phyloP scores from a whole-genome alignment of 345 rosid species.

The Melaleuca alternifolia region DNA sequence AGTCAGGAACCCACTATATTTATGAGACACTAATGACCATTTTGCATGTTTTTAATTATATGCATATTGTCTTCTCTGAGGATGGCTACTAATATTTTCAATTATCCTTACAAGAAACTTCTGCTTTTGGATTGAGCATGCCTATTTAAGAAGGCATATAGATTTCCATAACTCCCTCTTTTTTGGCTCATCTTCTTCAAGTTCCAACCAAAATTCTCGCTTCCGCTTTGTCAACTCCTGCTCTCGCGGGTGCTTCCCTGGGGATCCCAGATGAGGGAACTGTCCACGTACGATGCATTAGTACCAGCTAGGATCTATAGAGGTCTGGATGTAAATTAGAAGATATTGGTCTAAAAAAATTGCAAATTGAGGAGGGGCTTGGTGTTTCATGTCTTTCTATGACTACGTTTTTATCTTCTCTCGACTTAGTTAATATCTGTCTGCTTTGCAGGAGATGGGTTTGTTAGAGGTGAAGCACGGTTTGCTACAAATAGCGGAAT shows the following conservation, averaged over 20 bases:
- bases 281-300: background rate
- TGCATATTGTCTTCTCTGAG: background rate
- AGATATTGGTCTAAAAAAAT: background rate
- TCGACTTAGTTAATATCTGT: background rate
- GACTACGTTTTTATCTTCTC: background rate
- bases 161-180: background rate
- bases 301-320: background rate
- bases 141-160: background rate
- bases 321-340: background rate
- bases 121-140: background rate
- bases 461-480: constrained; percentile 96
- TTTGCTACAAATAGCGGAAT: constrained; percentile 78
- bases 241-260: too few relatives aligned
- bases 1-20: background rate
- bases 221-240: too few relatives aligned
- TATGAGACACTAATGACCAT: background rate
- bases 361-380: background rate
- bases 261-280: too few relatives aligned
- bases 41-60: background rate
- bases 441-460: constrained; percentile 67
- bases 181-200: background rate
- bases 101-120: background rate
- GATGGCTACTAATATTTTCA: background rate
- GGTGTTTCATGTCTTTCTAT: background rate
- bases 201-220: background rate